Conservation (phyloP, 2,329 filamentous ascomycete species). For the Cladophialophora yegresii region DNA sequence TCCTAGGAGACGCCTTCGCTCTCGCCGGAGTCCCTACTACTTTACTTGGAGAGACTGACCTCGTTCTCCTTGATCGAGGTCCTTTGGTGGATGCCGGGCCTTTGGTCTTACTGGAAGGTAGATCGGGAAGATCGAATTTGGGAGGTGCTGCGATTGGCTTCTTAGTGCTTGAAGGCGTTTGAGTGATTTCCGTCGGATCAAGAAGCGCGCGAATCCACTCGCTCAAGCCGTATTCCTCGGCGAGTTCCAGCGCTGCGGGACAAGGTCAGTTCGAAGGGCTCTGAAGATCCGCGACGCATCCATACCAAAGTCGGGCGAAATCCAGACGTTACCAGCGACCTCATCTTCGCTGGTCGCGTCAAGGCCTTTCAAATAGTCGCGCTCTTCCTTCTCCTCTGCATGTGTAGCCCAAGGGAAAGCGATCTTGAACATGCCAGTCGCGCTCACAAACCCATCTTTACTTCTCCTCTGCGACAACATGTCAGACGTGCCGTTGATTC, state of each 20-base stretch:
- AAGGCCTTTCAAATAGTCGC: conserved; percentile 78
- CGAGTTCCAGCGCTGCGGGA: conserved; percentile 72
- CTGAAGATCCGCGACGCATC: conserved; percentile 20
- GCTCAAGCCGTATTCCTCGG: conserved; percentile 81
- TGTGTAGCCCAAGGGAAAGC: conserved; percentile 66
- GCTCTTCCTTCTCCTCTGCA: conserved; percentile 61
- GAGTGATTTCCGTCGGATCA: conserved; percentile 77
- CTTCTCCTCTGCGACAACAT: conserved; percentile 56
- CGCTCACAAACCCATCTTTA: conserved; percentile 66
- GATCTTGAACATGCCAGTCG: conserved; percentile 71
- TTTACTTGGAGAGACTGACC: conserved; percentile 61
- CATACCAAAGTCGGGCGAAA: conserved; percentile 71
- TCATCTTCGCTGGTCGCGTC: conserved; percentile 80
- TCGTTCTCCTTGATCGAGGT: conserved; percentile 53
- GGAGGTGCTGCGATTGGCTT: conserved; percentile 81
- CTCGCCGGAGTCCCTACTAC: conserved; percentile 35
- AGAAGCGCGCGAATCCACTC: conserved; percentile 91
- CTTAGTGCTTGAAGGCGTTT: conserved; percentile 65
- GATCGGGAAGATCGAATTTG: conserved; percentile 67
- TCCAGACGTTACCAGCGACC: conserved; percentile 96
- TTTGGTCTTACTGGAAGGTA: conserved; percentile 51
- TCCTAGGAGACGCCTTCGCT: conserved; percentile 55
- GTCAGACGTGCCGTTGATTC: conserved; percentile 21
- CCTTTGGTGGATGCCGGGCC: conserved; percentile 28
- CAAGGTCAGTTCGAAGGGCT: conserved; percentile 30